Evolutionary conservation across 2,329 filamentous ascomycete species (phyloP).

Genomic region (Neophaeococcomyces mojaviensis): DNA sequence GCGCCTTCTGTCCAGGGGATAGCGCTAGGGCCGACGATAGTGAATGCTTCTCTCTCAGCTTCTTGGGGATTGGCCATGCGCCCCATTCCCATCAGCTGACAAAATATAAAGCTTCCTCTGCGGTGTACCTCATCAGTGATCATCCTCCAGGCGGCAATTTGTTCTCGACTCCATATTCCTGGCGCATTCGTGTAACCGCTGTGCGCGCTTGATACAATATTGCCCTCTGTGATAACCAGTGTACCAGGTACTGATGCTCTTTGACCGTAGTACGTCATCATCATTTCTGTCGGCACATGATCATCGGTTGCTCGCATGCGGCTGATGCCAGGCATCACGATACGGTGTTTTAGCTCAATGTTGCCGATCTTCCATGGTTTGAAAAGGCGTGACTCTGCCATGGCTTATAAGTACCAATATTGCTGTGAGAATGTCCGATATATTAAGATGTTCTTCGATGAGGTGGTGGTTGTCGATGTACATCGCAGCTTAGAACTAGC

Average conservation of each 20-base stretch:
- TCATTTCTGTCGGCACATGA: constrained; percentile 33
- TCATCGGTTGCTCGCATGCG: constrained; percentile 43
- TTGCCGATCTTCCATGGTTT: constrained; percentile 36
- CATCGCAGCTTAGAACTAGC: too few species aligned
- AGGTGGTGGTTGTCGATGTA: too few species aligned
- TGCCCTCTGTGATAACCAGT: constrained; percentile 31
- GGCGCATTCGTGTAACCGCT: constrained; percentile 4
- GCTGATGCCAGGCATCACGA: constrained; percentile 47
- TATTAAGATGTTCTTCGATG: too few species aligned
- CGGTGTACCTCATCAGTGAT: constrained; percentile 45
- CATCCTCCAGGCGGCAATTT: constrained; percentile 44
- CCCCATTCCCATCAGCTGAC: constrained; percentile 38
- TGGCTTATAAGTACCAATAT: too few species aligned
- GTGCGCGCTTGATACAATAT: not conserved
- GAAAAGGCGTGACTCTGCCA: constrained; percentile 28
- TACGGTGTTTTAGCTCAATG: constrained; percentile 43
- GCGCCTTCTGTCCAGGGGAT: not conserved
- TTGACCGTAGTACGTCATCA: constrained; percentile 33
- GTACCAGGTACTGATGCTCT: constrained; percentile 28
- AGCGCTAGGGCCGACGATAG: constrained; percentile 4
- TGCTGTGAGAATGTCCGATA: too few species aligned
- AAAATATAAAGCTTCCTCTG: constrained; percentile 42
- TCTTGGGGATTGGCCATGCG: constrained; percentile 36
- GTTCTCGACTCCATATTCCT: constrained; percentile 23
- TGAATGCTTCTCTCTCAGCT: too few species aligned